phyloP scores from a whole-genome alignment of 1,284 basidiomycete species.

The Boletus holoroseus region DNA sequence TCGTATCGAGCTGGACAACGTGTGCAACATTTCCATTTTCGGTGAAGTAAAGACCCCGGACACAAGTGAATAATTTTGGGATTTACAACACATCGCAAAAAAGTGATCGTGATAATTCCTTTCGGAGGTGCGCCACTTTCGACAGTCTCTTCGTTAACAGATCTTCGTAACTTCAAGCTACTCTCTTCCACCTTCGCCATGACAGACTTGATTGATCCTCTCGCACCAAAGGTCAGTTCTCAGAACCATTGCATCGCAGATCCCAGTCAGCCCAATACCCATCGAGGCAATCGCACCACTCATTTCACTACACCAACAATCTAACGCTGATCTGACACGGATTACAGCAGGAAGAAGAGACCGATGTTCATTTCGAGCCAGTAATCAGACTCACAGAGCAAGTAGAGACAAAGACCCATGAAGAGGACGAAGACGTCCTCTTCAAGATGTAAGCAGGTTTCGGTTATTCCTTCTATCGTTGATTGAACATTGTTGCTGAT shows the following conservation, averaged over 20 bases:
- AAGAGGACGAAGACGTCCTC: constrained; percentile 89
- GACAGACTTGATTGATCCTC: constrained; percentile 59
- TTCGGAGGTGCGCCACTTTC: constrained; percentile 8
- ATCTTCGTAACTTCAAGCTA: constrained; percentile 13
- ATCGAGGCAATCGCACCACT: constrained; percentile 33
- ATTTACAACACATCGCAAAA: constrained; percentile 18
- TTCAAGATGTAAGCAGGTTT: constrained; percentile 87
- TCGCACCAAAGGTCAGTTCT: constrained; percentile 59
- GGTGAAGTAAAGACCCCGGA: constrained; percentile 23
- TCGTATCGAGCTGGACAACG: background rate
- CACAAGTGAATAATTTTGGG: constrained; percentile 18
- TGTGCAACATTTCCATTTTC: constrained; percentile 10
- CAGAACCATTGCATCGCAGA: constrained; percentile 1
- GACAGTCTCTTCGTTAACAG: constrained; percentile 23
- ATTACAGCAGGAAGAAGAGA: constrained; percentile 67
- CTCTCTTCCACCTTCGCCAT: constrained; percentile 37
- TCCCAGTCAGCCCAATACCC: constrained; percentile 1
- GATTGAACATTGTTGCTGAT: constrained; percentile 17
- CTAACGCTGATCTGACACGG: constrained; percentile 27
- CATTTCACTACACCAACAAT: constrained; percentile 21
- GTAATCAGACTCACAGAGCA: constrained; percentile 96
- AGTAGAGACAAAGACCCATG: constrained; percentile 91
- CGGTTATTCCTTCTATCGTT: constrained; percentile 8
- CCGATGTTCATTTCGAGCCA: constrained; percentile 92
- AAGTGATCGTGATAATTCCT: constrained; percentile 29